Evolutionary conservation across 192 early-diverging fungal genomes (phyloP).

Genomic region (Glomus cerebriforme): DNA sequence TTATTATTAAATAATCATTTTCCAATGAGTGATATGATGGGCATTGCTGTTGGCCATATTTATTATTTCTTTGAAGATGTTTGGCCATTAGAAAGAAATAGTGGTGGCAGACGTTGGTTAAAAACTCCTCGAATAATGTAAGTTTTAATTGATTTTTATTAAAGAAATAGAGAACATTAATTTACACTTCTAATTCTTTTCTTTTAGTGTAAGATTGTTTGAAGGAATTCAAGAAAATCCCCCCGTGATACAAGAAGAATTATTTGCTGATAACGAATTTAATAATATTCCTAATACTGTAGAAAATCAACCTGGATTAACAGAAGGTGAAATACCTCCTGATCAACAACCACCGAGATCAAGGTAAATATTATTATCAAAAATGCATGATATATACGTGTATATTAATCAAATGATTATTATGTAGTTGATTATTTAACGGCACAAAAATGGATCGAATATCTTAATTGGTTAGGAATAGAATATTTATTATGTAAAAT

Average conservation of each 20-base stretch:
- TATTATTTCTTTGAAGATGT: constrained; percentile 97
- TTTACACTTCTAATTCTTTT: background rate
- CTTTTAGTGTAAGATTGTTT: constrained; percentile 6
- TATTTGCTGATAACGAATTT: background rate
- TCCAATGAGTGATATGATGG: constrained; percentile 80
- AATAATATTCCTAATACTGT: background rate
- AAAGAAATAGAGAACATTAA: background rate
- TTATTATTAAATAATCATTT: constrained; percentile 73
- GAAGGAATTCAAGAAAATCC: constrained; percentile 1
- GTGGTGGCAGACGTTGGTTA: constrained; percentile 56
- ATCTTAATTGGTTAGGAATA: too few relatives aligned
- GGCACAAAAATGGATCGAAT: too few relatives aligned
- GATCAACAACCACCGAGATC: background rate
- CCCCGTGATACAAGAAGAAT: background rate
- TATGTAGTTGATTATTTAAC: too few relatives aligned
- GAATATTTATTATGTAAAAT: too few relatives aligned
- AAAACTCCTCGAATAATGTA: constrained; percentile 59
- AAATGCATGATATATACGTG: background rate
- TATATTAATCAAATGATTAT: background rate
- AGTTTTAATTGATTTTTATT: constrained; percentile 1
- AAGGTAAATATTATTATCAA: background rate
- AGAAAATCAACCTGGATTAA: background rate
- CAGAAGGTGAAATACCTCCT: background rate
- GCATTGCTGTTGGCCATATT: constrained; percentile 87
- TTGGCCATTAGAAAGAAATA: constrained; percentile 75